Evolutionary conservation across 2,329 filamentous ascomycete genomes (phyloP).

Genomic region (Alternaria tenuissima): DNA sequence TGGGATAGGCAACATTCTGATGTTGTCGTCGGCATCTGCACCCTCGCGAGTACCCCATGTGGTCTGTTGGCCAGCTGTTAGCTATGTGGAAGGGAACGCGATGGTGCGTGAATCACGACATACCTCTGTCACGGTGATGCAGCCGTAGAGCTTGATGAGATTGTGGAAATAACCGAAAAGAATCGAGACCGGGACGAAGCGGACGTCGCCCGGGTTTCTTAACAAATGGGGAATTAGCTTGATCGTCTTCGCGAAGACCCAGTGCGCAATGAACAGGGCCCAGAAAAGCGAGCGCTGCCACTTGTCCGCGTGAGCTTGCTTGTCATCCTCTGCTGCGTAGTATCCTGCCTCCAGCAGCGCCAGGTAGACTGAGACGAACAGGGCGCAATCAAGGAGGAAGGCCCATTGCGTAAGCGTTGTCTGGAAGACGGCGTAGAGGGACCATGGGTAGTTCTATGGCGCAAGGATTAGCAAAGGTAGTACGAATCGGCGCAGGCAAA

Average conservation of each 20-base stretch:
- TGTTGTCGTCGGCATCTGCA: conserved; percentile 75
- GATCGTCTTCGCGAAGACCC: conserved; percentile 85
- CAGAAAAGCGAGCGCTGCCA: conserved; percentile 42
- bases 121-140: conserved; percentile 69
- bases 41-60: conserved; percentile 95
- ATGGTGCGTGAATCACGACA: conserved; percentile 35
- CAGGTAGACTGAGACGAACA: conserved; percentile 43
- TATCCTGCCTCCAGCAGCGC: conserved; percentile 44
- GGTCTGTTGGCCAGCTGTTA: conserved; percentile 65
- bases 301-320: conserved; percentile 23
- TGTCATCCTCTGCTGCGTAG: conserved; percentile 30
- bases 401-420: conserved; percentile 92
- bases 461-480: conserved; percentile 36
- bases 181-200: conserved; percentile 84
- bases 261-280: conserved; percentile 51
- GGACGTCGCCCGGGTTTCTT: conserved; percentile 80
- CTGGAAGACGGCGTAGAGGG: conserved; percentile 89
- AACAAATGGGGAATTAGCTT: conserved; percentile 89
- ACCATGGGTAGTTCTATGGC: conserved; percentile 82
- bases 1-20: conserved; percentile 51
- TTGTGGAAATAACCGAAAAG: conserved; percentile 93
- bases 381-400: conserved; percentile 73
- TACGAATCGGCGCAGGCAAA: conserved; percentile 29
- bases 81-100: conserved; percentile 15
- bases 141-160: conserved; percentile 87